Base-by-base conservation (phyloP, 2,329 filamentous ascomycete species). In the Aspergillus glaucus region DNA sequence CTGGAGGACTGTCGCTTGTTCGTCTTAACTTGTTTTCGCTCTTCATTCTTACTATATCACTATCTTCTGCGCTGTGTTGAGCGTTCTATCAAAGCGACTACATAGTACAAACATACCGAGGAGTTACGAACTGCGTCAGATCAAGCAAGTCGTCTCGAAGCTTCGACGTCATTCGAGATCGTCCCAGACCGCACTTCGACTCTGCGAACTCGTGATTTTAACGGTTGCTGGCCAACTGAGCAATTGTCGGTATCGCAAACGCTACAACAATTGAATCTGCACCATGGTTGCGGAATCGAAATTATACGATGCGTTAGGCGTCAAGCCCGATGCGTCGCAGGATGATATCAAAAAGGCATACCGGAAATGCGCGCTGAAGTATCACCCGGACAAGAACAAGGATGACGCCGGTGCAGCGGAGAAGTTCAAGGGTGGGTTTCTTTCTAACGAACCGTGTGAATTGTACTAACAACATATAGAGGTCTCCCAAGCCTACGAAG, bases 371-470 rank as follows among this genome's bases (percentile, higher is more conserved):
- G 92, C 92, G 47, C 73, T 97, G 67, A 94, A 91, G 74, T 91
- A 84, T 73, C 93, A 98, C 66, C 93, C 93, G 6, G 93, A 98
- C 77, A 98, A 97, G 79, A 98, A 97, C 79, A 91, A 91, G 71
- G 85, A 95, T 73, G 90, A 92, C 61, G 84, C 90, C 26, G 75
- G 82, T 46, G 88, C 92, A 7, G 78, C 82, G 52, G 93, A 97
- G 68, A 96, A 92, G 72, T 98, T 98, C 79, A 98, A 98, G 75
- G 79, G 79, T 79, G 70, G 54, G 69, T 60, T 26, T 47, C 43
- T 45, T 32, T 45, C 32, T 19, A 37, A 4, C 17, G 10, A 1
- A 19, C 9, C 17, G n/a, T 32, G 8, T 44, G 22, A 26, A 15
- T 40, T 42, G 48, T 43, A 48, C 55, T 61, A 48, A 58, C 48